A percentile compares a stretch with the other conserved stretches of the same genome.
Evolutionary conservation across 768 basidiomycete species (phyloP).

Genomic region (Tulasnella sp.): DNA sequence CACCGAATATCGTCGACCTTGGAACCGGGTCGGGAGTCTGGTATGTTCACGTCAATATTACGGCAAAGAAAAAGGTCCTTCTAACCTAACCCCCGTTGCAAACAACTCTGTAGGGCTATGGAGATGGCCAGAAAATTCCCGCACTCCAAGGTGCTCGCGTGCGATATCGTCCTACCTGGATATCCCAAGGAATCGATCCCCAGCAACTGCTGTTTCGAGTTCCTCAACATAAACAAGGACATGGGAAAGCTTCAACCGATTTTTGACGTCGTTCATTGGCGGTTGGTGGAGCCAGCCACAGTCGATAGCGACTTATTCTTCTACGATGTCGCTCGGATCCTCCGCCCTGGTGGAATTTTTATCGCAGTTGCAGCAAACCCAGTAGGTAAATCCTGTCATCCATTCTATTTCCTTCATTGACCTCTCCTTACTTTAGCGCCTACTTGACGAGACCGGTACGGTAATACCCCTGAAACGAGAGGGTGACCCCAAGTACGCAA

Average conservation of each 20-base stretch:
- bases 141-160: background rate
- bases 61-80: background rate
- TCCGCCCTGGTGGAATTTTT: background rate
- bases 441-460: background rate
- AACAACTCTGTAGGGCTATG: background rate
- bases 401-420: background rate
- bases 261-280: background rate
- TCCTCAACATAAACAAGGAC: background rate
- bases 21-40: background rate
- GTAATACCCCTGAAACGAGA: background rate
- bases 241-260: background rate
- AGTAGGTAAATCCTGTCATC: background rate
- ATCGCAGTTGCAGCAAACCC: background rate
- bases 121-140: background rate
- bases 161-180: background rate
- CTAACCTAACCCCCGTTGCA: background rate
- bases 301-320: background rate
- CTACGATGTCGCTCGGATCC: background rate
- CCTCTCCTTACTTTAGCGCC: background rate
- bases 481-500: background rate
- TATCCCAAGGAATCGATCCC: background rate
- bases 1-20: background rate
- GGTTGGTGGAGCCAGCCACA: background rate
- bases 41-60: background rate
- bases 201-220: background rate